A percentile compares a stretch with the other conserved stretches of the same genome.
These are phyloP conservation scores for Trifolium pratense DNA, from an alignment of 306 rosid genomes.

Conservation along the genomic window DNA sequence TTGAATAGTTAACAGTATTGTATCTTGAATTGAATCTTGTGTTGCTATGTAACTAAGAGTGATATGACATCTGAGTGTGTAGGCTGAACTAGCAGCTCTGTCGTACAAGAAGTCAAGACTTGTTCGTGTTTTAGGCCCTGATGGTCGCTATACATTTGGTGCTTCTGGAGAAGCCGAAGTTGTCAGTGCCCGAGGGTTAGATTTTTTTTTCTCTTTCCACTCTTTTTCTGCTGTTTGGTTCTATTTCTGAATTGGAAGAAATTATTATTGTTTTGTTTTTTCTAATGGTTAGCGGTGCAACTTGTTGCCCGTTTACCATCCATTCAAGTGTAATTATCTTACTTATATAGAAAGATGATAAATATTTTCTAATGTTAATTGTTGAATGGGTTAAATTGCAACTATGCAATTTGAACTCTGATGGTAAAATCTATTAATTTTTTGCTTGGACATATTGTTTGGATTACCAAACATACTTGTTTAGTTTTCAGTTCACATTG, in stretches of 20 bases:
- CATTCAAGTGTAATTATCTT: no score
- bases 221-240: slow-evolving; percentile 9
- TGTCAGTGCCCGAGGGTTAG: slow-evolving; percentile 93
- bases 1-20: neutral
- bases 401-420: slow-evolving; percentile 1
- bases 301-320: no score
- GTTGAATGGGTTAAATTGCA: slow-evolving; percentile 8
- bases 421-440: slow-evolving; percentile 9
- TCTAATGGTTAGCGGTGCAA: no score
- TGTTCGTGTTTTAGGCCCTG: slow-evolving; percentile 68
- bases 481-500: slow-evolving; percentile 21
- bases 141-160: slow-evolving; percentile 84
- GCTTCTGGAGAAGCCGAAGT: slow-evolving; percentile 81
- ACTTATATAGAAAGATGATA: no score
- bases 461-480: neutral
- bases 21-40: slow-evolving; percentile 1
- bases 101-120: slow-evolving; percentile 87
- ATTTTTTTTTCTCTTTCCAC: neutral
- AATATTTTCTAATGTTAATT: neutral
- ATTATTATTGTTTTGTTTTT: neutral
- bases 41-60: slow-evolving; percentile 23
- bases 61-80: slow-evolving; percentile 33
- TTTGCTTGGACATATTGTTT: neutral
- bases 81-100: slow-evolving; percentile 96
- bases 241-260: slow-evolving; percentile 13